phyloP scores from a whole-genome alignment of 78 protist genomes.

The Dictyostelium intermedium region DNA sequence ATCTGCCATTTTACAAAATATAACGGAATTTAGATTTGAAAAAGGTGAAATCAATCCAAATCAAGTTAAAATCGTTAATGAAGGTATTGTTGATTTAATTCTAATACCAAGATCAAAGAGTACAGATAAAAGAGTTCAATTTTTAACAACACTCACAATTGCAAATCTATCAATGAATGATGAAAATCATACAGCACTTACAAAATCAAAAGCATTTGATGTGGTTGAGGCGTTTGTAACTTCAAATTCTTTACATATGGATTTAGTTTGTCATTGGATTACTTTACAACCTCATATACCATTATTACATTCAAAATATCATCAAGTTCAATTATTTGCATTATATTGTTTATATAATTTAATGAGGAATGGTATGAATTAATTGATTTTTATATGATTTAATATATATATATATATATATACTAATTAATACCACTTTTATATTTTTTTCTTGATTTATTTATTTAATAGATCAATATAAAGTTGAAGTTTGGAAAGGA shows the following conservation, averaged over 20 bases:
- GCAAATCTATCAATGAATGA: constrained; percentile 78
- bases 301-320: constrained; percentile 56
- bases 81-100: constrained; percentile 57
- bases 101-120: constrained; percentile 66
- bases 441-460: not conserved
- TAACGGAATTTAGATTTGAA: constrained; percentile 76
- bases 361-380: constrained; percentile 73
- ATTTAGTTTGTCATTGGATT: constrained; percentile 77
- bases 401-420: not conserved
- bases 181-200: constrained; percentile 39
- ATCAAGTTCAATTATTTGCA: constrained; percentile 77
- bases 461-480: constrained; percentile 61
- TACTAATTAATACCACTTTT: not conserved
- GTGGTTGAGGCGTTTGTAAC: constrained; percentile 52
- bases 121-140: constrained; percentile 55
- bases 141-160: constrained; percentile 48
- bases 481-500: constrained; percentile 81
- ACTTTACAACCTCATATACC: constrained; percentile 77
- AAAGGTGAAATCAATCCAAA: constrained; percentile 75
- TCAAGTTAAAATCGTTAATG: constrained; percentile 72
- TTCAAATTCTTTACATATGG: constrained; percentile 65
- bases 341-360: constrained; percentile 70
- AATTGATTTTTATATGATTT: not conserved
- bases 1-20: constrained; percentile 62
- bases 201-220: constrained; percentile 53